These are phyloP conservation scores for Sporisorium exsertum DNA, from an alignment of 1,284 basidiomycete genomes.

Conservation along the genomic window DNA sequence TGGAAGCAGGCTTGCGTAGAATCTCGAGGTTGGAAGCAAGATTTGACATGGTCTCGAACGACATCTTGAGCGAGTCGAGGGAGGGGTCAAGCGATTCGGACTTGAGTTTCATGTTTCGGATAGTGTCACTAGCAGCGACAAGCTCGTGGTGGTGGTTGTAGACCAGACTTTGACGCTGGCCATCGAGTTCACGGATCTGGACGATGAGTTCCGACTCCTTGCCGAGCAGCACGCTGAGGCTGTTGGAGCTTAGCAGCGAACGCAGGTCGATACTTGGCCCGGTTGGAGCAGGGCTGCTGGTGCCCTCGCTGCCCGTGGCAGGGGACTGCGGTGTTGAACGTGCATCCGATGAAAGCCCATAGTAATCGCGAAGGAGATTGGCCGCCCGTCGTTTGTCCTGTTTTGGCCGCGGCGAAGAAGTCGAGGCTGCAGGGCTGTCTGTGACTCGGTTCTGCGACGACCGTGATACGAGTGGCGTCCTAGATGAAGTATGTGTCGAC, in stretches of 20 bases:
- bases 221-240: constrained; percentile 50
- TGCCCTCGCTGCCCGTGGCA: constrained; percentile 2
- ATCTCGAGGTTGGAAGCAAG: constrained; percentile 42
- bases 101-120: constrained; percentile 73
- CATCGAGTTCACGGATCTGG: constrained; percentile 84
- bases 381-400: constrained; percentile 44
- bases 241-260: constrained; percentile 37
- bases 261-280: constrained; percentile 28
- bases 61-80: constrained; percentile 46
- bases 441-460: constrained; percentile 3
- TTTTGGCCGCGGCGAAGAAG: constrained; percentile 14
- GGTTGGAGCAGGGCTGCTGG: background rate
- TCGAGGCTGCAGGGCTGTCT: constrained; percentile 1
- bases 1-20: constrained; percentile 13
- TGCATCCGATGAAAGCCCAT: constrained; percentile 49
- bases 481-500: constrained; percentile 6
- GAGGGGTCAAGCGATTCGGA: constrained; percentile 54
- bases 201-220: constrained; percentile 55
- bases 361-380: constrained; percentile 60
- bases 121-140: constrained; percentile 90
- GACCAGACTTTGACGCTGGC: constrained; percentile 87
- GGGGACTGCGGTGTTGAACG: constrained; percentile 14
- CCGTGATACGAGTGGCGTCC: constrained; percentile 5
- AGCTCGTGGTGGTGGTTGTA: constrained; percentile 95
- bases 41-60: constrained; percentile 48